Base-by-base conservation (phyloP, 1,284 basidiomycete species). In the Ustilago trichophora region DNA sequence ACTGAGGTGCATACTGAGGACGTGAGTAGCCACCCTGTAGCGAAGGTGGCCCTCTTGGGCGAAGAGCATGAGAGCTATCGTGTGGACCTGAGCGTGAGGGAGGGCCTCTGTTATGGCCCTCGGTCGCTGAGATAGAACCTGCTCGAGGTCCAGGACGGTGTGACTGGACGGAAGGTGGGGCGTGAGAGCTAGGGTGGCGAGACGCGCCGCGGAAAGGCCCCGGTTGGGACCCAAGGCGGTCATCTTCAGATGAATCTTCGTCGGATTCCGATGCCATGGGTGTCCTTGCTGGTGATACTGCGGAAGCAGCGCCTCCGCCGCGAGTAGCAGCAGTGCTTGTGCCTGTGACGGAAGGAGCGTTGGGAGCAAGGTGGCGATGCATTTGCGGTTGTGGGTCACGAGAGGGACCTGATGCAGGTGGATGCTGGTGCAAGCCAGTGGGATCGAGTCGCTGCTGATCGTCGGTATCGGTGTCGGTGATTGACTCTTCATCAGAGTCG, bases 321-420 rank as follows among this genome's bases (percentile, higher is more conserved):
- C 60, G 59, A 13, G 67, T 70, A 13, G 67, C 67, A 27, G 67
- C 67, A 3, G 67, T 70, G 25, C 67, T 70, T 27, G 60, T 60
- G 27, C 60, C 67, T 3, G 67, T 47, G 33, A 65, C 27, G 31
- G 67, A 70, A 9, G 64, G 46, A 21, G 64, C 26, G 19, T 55
- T 45, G 5, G 59, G 59, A 38, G 59, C 59, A 33, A 63, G 59
- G n/a, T 63, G 59, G 25, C 35, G 38, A 4, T 48, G 53, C 15
- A 55, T 11, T 13, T 51, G 37, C 5, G 59, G 25, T 36, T 26
- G 53, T 4, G 37, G 7, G 10, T 46, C n/a, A 16, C 53, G 59
- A 32, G 52, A 40, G 2, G 52, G 50, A 24, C 32, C 44, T 9
- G 53, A 52, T 13, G 41, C 21, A n/a, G n/a, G n/a, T n/a, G n/a